phyloP scores from a whole-genome alignment of 192 early-diverging fungal genomes.

The Paraglomus occultum region DNA sequence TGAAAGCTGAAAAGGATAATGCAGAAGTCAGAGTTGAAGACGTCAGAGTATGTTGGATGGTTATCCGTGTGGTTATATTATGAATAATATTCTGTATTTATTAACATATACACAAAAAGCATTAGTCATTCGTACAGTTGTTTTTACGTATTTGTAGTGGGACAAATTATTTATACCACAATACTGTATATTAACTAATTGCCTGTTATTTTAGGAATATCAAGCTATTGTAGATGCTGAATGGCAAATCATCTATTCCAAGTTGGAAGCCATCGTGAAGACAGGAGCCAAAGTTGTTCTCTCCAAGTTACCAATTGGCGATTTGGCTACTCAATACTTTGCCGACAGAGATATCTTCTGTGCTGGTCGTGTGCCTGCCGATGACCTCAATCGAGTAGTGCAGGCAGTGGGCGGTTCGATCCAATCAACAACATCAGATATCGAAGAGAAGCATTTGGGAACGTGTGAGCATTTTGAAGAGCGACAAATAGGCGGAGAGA shows the following conservation, averaged over 20 bases:
- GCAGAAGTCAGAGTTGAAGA: conserved; percentile 97
- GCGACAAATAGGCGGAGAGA: conserved; percentile 93
- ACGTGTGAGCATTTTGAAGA: conserved; percentile 92
- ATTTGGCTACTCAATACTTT: conserved; percentile 99
- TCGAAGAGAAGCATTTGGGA: conserved; percentile 80
- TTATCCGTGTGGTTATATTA: conserved; percentile 20
- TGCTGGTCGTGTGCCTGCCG: conserved; percentile 92
- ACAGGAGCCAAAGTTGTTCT: conserved; percentile 98
- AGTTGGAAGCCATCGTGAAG: conserved; percentile 91
- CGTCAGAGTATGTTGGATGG: conserved; percentile 52
- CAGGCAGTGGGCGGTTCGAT: conserved; percentile 92
- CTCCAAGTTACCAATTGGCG: conserved; percentile 96
- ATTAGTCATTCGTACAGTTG: neutral
- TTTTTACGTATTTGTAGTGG: neutral
- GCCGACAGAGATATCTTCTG: conserved; percentile 99
- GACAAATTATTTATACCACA: neutral
- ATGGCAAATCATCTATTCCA: conserved; percentile 99
- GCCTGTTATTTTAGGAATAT: conserved; percentile 68
- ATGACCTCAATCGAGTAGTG: conserved; percentile 91
- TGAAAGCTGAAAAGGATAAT: conserved; percentile 99
- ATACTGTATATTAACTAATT: neutral
- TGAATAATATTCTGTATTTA: neutral
- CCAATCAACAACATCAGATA: conserved; percentile 89
- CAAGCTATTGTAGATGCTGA: conserved; percentile 99
- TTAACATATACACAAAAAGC: neutral